Conservation (phyloP, 75 land plant species). For the Pinus tabuliformis region DNA sequence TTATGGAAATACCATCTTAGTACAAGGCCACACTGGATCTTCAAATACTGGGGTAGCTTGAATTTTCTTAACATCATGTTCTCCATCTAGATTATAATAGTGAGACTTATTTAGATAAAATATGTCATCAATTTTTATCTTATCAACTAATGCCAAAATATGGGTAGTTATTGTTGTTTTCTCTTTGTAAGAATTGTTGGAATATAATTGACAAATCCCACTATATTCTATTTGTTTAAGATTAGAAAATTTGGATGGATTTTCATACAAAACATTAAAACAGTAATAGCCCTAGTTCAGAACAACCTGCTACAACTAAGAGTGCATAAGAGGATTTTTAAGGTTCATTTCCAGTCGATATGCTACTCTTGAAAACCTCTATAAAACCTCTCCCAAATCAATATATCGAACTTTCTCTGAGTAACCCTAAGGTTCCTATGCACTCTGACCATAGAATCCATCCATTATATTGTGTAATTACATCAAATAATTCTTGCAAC, state of each 20-base stretch:
- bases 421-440: too few relatives aligned
- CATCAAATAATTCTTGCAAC: too few relatives aligned
- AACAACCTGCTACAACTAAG: neutral
- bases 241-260: neutral
- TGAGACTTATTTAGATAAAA: neutral
- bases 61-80: neutral
- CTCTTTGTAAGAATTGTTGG: neutral
- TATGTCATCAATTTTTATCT: neutral
- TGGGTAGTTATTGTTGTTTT: neutral
- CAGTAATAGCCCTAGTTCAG: neutral
- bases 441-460: too few relatives aligned
- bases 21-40: constrained; percentile 84
- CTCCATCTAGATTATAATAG: neutral
- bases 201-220: neutral
- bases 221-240: neutral
- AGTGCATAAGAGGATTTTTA: neutral
- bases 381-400: too few relatives aligned
- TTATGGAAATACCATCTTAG: constrained; percentile 92
- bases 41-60: constrained; percentile 38
- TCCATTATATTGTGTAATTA: too few relatives aligned
- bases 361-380: neutral
- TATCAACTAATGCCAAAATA: neutral
- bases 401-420: too few relatives aligned
- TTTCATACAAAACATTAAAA: neutral
- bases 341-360: neutral